These are phyloP conservation scores for Lonicera japonica DNA, from an alignment of 129 eudicot species.

Conservation along the genomic window DNA sequence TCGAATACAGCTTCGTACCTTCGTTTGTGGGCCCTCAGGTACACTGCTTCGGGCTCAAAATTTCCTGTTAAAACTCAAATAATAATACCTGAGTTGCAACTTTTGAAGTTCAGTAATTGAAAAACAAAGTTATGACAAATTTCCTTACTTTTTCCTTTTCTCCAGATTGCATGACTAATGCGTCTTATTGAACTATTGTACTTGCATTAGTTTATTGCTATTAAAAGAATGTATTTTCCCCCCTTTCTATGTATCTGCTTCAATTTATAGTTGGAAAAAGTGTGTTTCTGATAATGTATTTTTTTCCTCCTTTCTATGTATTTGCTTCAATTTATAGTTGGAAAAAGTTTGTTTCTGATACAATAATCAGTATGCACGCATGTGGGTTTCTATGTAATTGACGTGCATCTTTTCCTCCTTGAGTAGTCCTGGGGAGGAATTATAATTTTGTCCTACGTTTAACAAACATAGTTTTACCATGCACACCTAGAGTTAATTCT, in stretches of 20 bases:
- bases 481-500: background rate
- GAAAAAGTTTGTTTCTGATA: too few relatives aligned
- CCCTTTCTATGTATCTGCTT: too few relatives aligned
- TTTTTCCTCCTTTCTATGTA: too few relatives aligned
- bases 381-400: background rate
- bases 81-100: background rate
- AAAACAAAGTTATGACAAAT: background rate
- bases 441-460: too few relatives aligned
- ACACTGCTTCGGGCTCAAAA: constrained; percentile 9
- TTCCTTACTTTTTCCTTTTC: too few relatives aligned
- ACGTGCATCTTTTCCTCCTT: background rate
- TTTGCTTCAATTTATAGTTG: too few relatives aligned
- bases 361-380: background rate
- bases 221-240: too few relatives aligned
- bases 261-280: too few relatives aligned
- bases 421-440: background rate
- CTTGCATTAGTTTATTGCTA: too few relatives aligned
- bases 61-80: background rate
- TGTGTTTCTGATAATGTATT: too few relatives aligned
- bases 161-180: too few relatives aligned
- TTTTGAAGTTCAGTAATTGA: background rate
- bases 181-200: too few relatives aligned
- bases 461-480: background rate
- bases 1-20: constrained; percentile 99
- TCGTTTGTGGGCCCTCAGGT: constrained; percentile 99